These are phyloP conservation scores for Calonectria montana DNA, from an alignment of 2,329 filamentous ascomycete species.

Conservation along the genomic window DNA sequence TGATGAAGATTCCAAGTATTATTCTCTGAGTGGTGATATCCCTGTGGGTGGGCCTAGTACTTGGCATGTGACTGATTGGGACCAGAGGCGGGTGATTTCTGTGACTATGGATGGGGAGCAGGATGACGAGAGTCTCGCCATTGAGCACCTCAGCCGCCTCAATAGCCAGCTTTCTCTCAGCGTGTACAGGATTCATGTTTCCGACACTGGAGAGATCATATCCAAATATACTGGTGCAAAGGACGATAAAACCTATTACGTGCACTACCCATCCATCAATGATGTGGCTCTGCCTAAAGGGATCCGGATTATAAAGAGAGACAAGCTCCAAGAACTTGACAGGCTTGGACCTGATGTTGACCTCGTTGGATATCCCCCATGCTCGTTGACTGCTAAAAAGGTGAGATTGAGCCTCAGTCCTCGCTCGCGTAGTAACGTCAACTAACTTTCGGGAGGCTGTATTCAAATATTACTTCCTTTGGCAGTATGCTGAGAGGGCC, in stretches of 20 bases:
- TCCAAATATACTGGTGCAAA: slow-evolving; percentile 36
- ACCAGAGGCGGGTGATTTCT: slow-evolving; percentile 41
- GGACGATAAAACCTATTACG: slow-evolving; percentile 41
- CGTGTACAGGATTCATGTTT: slow-evolving; percentile 39
- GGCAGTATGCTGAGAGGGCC: slow-evolving; percentile 24
- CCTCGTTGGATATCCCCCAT: slow-evolving; percentile 38
- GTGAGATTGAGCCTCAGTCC: slow-evolving; percentile 3
- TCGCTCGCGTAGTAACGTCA: not conserved
- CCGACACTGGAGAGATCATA: slow-evolving; percentile 35
- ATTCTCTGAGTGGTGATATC: slow-evolving; percentile 17
- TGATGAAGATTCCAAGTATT: slow-evolving; percentile 25
- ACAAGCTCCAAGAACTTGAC: slow-evolving; percentile 42
- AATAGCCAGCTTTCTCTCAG: slow-evolving; percentile 22
- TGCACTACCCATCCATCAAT: slow-evolving; percentile 41
- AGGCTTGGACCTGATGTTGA: slow-evolving; percentile 43
- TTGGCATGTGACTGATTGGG: slow-evolving; percentile 44
- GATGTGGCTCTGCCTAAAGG: slow-evolving; percentile 29
- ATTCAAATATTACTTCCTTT: slow-evolving; percentile 49
- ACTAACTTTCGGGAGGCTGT: slow-evolving; percentile 28
- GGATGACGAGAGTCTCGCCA: slow-evolving; percentile 38
- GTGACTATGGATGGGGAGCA: slow-evolving; percentile 45
- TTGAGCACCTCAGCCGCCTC: slow-evolving; percentile 37
- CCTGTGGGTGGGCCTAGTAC: slow-evolving; percentile 39
- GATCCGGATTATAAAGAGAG: slow-evolving; percentile 32
- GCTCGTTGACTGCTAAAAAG: slow-evolving; percentile 19